Base-by-base conservation (phyloP, 495 filamentous ascomycete genomes). In the Talaromyces proteolyticus region DNA sequence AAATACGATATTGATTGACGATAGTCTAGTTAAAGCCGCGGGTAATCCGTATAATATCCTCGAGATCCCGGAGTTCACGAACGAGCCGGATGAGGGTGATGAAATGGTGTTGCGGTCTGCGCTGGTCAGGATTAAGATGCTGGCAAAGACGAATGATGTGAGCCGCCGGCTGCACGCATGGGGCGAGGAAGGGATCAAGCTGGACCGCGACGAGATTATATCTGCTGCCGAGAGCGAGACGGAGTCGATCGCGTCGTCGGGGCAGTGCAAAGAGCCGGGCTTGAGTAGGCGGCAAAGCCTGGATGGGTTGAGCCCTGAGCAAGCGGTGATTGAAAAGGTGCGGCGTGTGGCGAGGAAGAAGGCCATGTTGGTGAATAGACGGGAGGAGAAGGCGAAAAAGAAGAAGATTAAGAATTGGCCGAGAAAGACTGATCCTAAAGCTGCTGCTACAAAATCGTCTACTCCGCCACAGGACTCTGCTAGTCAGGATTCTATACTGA, bases 1-100 rank as follows among this genome's bases (percentile, higher is more conserved):
- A n/a, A 92, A 96, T 62, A 97, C 93, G 0, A 69, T 98, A 24
- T 70, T 98, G 11, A 82, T 97, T 19, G 93, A 98, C 54, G 94
- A 97, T 64, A 85, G 80, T 43, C 60, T 59, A 10, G 67, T 86
- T 52, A 98, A 97, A 70, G 93, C 85, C 2, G 72, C 74, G 44
- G 82, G 77, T 50, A 86, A 98, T 61, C 94, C 94, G 0, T 81
- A 77, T 67, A 98, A 97, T 51, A 77, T 89, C 18, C 64, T 97
- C 10, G 70, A 84, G 52, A 73, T 97, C 26, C 84, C 89, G 0
- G 90, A 93, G 59, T 96, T 92, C 60, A 61, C 55, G 1, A 65
- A 63, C 4, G 45, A 56, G 25, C 53, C 56, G 0, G 43, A 36
- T 19, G 39, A 57, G 10, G 63, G 68, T 38, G 67, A 72, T 23